Evolutionary conservation across 768 basidiomycete genomes (phyloP).

Genomic region (Suillus spraguei): DNA sequence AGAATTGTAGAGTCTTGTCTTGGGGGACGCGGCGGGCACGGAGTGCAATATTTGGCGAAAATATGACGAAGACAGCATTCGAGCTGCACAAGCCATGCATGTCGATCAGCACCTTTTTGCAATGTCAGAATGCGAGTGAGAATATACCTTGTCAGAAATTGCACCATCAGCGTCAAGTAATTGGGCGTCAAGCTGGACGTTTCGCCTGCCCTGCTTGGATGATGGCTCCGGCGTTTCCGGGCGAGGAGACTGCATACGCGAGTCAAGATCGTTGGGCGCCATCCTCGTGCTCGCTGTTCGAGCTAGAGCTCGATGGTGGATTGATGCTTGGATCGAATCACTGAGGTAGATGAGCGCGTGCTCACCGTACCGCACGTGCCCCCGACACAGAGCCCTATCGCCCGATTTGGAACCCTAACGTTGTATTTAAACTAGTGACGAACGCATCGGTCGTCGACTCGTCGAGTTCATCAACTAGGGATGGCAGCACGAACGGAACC

Average conservation of each 20-base stretch:
- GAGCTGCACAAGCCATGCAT: slow-evolving; percentile 43
- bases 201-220: slow-evolving; percentile 60
- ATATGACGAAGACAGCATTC: slow-evolving; percentile 74
- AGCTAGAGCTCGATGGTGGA: slow-evolving; percentile 5
- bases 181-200: slow-evolving; percentile 48
- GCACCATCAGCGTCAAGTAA: slow-evolving; percentile 73
- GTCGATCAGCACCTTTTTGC: not conserved
- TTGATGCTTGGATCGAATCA: slow-evolving; percentile 17
- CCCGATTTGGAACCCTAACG: slow-evolving; percentile 4
- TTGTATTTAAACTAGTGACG: slow-evolving; percentile 12
- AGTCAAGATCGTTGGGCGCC: slow-evolving; percentile 13
- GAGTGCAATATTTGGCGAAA: slow-evolving; percentile 77
- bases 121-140: not conserved
- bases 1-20: slow-evolving; percentile 33
- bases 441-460: not conserved
- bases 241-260: slow-evolving; percentile 47
- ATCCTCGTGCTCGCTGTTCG: slow-evolving; percentile 7
- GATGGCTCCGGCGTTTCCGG: slow-evolving; percentile 66
- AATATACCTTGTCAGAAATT: slow-evolving; percentile 61
- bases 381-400: not conserved
- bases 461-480: slow-evolving; percentile 14
- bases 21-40: slow-evolving; percentile 27
- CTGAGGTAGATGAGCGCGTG: slow-evolving; percentile 21
- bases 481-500: slow-evolving; percentile 65
- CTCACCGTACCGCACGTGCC: slow-evolving; percentile 25